Conservation (phyloP, 2,329 filamentous ascomycete species). For the Rhinocladiella mackenziei region DNA sequence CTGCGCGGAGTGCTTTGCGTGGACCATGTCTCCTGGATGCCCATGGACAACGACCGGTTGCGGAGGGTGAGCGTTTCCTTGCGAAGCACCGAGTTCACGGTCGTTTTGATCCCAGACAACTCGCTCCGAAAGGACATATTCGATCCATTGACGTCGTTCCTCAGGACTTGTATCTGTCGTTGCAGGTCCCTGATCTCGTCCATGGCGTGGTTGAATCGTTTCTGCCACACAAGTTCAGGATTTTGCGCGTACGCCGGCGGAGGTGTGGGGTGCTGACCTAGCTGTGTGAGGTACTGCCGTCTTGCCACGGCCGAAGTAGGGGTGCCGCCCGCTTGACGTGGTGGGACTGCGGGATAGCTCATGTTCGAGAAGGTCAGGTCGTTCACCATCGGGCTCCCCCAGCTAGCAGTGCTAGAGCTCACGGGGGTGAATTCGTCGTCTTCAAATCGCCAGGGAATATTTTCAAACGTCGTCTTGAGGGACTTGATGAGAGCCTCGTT, state of each 20-base stretch:
- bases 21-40: conserved; percentile 16
- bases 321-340: conserved; percentile 2
- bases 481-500: conserved; percentile 23
- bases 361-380: conserved; percentile 12
- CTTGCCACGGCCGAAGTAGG: conserved; percentile 14
- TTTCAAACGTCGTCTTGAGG: conserved; percentile 24
- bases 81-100: conserved; percentile 23
- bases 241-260: conserved; percentile 21
- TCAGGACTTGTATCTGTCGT: conserved; percentile 20
- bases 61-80: conserved; percentile 22
- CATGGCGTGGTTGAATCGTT: conserved; percentile 25
- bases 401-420: conserved; percentile 26
- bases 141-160: conserved; percentile 19
- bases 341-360: conserved; percentile 3
- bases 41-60: conserved; percentile 13
- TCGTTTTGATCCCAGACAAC: conserved; percentile 23
- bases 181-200: conserved; percentile 27
- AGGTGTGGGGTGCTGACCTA: conserved; percentile 10
- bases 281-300: conserved; percentile 13
- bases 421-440: conserved; percentile 28
- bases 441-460: conserved; percentile 27
- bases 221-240: conserved; percentile 25
- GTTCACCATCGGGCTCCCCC: conserved; percentile 24
- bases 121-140: conserved; percentile 21
- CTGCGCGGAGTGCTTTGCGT: conserved; percentile 9